Evolutionary conservation across 2,329 filamentous ascomycete genomes (phyloP).

Genomic region (Colletotrichum spaethianum): DNA sequence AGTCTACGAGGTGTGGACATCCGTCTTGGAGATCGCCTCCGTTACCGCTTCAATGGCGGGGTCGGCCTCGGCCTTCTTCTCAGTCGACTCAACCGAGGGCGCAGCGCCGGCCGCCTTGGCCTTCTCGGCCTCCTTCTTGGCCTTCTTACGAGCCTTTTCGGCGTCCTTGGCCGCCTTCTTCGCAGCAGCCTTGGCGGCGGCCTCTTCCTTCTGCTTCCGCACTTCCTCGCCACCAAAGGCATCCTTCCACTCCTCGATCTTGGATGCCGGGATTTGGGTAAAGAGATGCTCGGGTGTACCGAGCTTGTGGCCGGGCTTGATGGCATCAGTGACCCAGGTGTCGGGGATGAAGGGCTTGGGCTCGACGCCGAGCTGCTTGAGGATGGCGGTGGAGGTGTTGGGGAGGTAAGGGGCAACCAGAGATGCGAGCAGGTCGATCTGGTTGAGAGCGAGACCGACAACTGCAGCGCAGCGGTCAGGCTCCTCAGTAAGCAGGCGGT

Average conservation of each 20-base stretch:
- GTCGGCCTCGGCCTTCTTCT: slow-evolving; percentile 46
- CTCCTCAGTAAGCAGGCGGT: slow-evolving; percentile 67
- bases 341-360: slow-evolving; percentile 73
- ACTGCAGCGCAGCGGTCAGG: slow-evolving; percentile 69
- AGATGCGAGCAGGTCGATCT: slow-evolving; percentile 85
- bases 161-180: slow-evolving; percentile 66
- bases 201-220: slow-evolving; percentile 78
- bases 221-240: slow-evolving; percentile 77
- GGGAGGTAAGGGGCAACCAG: slow-evolving; percentile 90
- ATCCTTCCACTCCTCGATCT: slow-evolving; percentile 86
- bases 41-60: slow-evolving; percentile 46
- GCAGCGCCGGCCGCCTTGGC: slow-evolving; percentile 16
- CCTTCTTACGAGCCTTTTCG: slow-evolving; percentile 65
- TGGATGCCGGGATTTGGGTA: slow-evolving; percentile 84
- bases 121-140: slow-evolving; percentile 52
- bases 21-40: slow-evolving; percentile 46
- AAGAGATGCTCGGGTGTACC: slow-evolving; percentile 86
- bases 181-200: slow-evolving; percentile 63
- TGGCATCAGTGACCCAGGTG: slow-evolving; percentile 71
- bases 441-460: slow-evolving; percentile 87
- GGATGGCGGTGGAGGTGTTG: slow-evolving; percentile 80
- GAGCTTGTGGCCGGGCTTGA: slow-evolving; percentile 84
- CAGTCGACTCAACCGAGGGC: slow-evolving; percentile 43
- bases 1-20: slow-evolving; percentile 45
- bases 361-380: slow-evolving; percentile 78